A percentile compares a stretch with the other conserved stretches of the same genome.
Evolutionary conservation across 352 stramenopile species (phyloP).

Genomic region (Pythium volutum): DNA sequence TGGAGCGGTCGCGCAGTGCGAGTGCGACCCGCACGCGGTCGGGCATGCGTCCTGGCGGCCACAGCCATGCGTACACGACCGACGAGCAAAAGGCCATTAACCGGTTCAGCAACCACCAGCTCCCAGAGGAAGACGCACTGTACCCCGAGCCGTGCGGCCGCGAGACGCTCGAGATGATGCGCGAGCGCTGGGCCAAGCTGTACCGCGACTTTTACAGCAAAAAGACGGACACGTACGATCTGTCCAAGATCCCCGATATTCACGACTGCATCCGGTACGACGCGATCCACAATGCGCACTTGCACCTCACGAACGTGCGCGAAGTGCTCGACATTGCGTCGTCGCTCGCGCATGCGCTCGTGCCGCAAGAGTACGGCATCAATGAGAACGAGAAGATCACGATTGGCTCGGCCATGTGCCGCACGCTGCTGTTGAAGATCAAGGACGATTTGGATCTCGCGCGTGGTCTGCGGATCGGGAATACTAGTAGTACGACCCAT

Average conservation of each 20-base stretch:
- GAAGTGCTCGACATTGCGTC: conserved; percentile 95
- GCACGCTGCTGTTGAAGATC: conserved; percentile 86
- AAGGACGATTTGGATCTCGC: conserved; percentile 84
- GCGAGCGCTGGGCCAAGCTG: conserved; percentile 92
- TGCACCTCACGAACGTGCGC: conserved; percentile 91
- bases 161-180: conserved; percentile 86
- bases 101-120: conserved; percentile 21
- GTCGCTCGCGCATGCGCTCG: conserved; percentile 86
- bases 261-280: conserved; percentile 98
- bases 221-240: conserved; percentile 91
- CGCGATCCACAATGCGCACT: conserved; percentile 96
- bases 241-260: conserved; percentile 98
- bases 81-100: conserved; percentile 30
- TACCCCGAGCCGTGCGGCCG: conserved; percentile 80
- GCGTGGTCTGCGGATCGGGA: conserved; percentile 54
- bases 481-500: conserved; percentile 50
- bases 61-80: conserved; percentile 56
- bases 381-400: conserved; percentile 84
- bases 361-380: conserved; percentile 89
- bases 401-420: conserved; percentile 86
- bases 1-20: conserved; percentile 67
- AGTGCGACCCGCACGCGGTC: conserved; percentile 46
- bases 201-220: conserved; percentile 96
- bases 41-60: conserved; percentile 25
- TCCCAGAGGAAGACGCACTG: conserved; percentile 56